phyloP scores from a whole-genome alignment of 352 stramenopile genomes.

The Plasmopara halstedii region DNA sequence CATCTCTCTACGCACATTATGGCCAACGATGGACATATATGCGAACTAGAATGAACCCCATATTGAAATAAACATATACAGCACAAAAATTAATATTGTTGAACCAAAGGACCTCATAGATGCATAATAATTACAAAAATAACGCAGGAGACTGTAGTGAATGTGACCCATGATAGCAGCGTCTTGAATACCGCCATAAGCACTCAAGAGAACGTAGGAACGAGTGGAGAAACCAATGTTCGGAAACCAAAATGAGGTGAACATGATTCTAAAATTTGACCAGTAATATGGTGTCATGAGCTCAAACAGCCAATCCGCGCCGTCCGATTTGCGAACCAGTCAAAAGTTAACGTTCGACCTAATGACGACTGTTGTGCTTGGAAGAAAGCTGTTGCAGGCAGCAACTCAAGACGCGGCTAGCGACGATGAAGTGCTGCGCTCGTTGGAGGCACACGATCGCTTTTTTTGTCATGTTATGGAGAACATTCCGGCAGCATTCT shows the following conservation, averaged over 20 bases:
- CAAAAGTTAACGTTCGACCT: constrained; percentile 12
- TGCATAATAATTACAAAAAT: constrained; percentile 43
- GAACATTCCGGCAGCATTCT: constrained; percentile 63
- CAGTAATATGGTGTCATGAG: neutral
- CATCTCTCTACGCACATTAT: constrained; percentile 25
- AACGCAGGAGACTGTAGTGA: constrained; percentile 48
- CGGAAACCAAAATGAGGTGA: too few relatives aligned
- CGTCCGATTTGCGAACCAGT: constrained; percentile 15
- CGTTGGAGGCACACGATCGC: constrained; percentile 35
- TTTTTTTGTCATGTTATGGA: constrained; percentile 78
- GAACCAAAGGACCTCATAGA: too few relatives aligned
- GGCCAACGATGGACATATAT: constrained; percentile 51
- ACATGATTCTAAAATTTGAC: constrained; percentile 5
- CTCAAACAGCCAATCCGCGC: constrained; percentile 17
- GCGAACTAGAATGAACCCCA: too few relatives aligned
- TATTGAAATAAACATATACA: too few relatives aligned
- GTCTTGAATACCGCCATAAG: constrained; percentile 21
- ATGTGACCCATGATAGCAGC: constrained; percentile 38
- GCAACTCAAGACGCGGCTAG: constrained; percentile 5
- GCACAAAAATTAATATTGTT: too few relatives aligned
- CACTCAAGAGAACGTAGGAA: neutral
- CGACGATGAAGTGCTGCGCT: constrained; percentile 12
- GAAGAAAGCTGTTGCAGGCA: constrained; percentile 40
- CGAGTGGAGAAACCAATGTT: too few relatives aligned
- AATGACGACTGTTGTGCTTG: constrained; percentile 38